These are phyloP conservation scores for Eucalyptus polyanthemos DNA, from an alignment of 345 rosid genomes.

Conservation along the genomic window DNA sequence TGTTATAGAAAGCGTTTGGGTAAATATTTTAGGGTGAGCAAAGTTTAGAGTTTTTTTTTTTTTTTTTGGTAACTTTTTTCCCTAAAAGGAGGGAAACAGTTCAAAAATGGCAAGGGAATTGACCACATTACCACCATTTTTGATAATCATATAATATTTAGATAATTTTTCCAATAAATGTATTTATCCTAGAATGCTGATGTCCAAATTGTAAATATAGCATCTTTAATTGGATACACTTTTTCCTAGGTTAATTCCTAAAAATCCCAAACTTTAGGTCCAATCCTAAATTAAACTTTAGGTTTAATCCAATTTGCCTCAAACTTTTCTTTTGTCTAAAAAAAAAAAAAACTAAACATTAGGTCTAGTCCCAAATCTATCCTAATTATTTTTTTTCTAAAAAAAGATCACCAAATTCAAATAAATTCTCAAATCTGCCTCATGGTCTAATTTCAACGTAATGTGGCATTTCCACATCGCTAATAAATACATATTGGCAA, in stretches of 20 bases:
- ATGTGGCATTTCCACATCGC: accelerated
- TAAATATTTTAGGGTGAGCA: accelerated
- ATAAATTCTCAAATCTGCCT: accelerated
- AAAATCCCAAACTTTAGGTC: accelerated
- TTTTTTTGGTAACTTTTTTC: too few relatives aligned
- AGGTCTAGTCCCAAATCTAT: accelerated
- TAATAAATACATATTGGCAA: accelerated
- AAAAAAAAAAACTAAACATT: too few relatives aligned
- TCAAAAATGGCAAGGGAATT: too few relatives aligned
- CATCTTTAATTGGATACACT: too few relatives aligned
- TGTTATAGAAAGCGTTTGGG: accelerated
- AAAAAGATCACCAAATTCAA: too few relatives aligned
- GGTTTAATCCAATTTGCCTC: accelerated
- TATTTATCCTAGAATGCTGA: too few relatives aligned
- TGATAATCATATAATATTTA: too few relatives aligned
- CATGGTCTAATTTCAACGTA: accelerated
- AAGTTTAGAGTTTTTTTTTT: accelerated
- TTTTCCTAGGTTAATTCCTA: too few relatives aligned
- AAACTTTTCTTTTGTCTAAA: accelerated
- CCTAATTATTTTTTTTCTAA: accelerated
- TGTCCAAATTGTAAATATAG: too few relatives aligned
- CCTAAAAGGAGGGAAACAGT: too few relatives aligned
- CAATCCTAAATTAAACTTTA: accelerated
- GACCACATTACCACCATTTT: too few relatives aligned
- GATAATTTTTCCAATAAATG: too few relatives aligned